Percentiles rank a stretch among this genome's conserved stretches.
Conservation (phyloP, 495 filamentous ascomycete genomes). For the Neurospora sp. region DNA sequence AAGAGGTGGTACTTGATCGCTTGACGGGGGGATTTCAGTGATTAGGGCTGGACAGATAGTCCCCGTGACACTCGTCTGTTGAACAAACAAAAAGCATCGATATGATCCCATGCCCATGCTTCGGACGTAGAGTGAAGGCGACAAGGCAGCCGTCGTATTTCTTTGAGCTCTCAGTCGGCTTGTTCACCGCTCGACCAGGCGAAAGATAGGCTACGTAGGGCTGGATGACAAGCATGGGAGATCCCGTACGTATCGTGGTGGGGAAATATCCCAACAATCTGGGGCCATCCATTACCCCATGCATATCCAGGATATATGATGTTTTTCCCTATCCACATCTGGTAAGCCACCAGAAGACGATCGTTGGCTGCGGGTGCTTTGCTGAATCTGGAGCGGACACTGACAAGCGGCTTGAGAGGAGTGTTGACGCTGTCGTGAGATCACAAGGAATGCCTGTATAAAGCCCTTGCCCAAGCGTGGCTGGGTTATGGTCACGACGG, state of each 20-base stretch:
- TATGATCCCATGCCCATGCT: not conserved
- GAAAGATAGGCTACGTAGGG: not conserved
- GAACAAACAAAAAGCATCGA: not conserved
- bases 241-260: not conserved
- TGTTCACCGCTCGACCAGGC: not conserved
- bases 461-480: not conserved
- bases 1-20: not conserved
- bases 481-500: not conserved
- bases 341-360: not conserved
- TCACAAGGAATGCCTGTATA: not conserved
- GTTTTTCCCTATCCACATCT: not conserved
- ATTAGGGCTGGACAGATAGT: not conserved
- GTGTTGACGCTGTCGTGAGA: not conserved
- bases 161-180: not conserved
- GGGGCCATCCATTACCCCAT: not conserved
- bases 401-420: not conserved
- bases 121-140: not conserved
- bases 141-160: not conserved
- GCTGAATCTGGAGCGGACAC: not conserved
- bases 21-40: not conserved
- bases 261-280: not conserved
- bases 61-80: not conserved
- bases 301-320: too few species aligned
- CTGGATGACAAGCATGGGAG: not conserved
- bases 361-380: not conserved